Evolutionary conservation across 306 rosid genomes (phyloP).

Genomic region (Oxytropis ochrocephala): DNA sequence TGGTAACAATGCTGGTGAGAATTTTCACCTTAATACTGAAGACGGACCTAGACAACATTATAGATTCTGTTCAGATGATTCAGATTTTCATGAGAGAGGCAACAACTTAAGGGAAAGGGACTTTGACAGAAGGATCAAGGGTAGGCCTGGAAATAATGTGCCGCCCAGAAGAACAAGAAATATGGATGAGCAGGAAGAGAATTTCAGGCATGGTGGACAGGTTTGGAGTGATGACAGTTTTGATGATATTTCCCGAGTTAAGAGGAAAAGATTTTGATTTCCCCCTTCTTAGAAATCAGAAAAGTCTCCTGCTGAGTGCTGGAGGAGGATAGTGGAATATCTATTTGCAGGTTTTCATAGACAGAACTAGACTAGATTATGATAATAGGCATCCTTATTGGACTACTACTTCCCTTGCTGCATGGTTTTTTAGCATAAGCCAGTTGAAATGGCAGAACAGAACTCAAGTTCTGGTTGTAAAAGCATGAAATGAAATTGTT

Average conservation of each 20-base stretch:
- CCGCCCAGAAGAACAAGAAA: constrained; percentile 67
- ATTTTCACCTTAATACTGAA: constrained; percentile 54
- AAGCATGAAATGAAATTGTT: neutral
- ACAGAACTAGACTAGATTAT: constrained; percentile 24
- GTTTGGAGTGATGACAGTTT: constrained; percentile 63
- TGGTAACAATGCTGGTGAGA: constrained; percentile 38
- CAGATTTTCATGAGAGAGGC: constrained; percentile 79
- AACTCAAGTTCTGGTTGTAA: constrained; percentile 8
- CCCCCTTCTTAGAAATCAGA: neutral
- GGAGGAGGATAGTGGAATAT: constrained; percentile 17
- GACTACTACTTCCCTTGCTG: constrained; percentile 1
- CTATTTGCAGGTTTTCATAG: constrained; percentile 17
- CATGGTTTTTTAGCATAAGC: constrained; percentile 9
- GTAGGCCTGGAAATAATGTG: constrained; percentile 51
- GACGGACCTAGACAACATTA: constrained; percentile 56
- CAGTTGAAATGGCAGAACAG: neutral
- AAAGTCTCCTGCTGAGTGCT: constrained; percentile 10
- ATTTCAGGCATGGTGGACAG: constrained; percentile 64
- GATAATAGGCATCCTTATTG: constrained; percentile 1
- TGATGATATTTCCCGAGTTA: constrained; percentile 61
- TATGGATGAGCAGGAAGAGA: constrained; percentile 66
- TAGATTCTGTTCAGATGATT: constrained; percentile 59
- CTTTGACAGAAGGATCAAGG: constrained; percentile 60
- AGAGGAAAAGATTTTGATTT: constrained; percentile 66
- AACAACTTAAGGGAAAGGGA: constrained; percentile 62